Conservation (phyloP, 192 early-diverging fungal genomes). For the Thamnidium elegans region DNA sequence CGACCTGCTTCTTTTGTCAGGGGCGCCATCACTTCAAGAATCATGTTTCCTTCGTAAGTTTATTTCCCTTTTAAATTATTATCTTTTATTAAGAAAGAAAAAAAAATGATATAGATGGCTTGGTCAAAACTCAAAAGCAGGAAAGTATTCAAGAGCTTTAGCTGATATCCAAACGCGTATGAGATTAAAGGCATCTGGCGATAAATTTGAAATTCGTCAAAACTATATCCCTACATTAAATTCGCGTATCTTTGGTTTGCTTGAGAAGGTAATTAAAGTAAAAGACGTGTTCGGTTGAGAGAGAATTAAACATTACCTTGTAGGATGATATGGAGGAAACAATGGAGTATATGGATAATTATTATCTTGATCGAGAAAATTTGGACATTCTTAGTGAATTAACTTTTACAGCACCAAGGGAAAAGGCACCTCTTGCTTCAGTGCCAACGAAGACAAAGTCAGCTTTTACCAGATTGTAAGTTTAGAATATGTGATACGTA, state of each 20-base stretch:
- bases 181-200: conserved; percentile 74
- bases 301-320: too few relatives aligned
- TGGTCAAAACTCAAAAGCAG: conserved; percentile 83
- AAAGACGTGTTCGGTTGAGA: not conserved
- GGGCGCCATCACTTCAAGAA: conserved; percentile 50
- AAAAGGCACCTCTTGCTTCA: conserved; percentile 38
- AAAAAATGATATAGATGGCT: conserved; percentile 65
- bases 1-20: conserved; percentile 80
- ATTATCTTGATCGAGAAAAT: conserved; percentile 86
- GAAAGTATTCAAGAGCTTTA: conserved; percentile 67
- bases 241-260: conserved; percentile 48
- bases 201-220: conserved; percentile 84
- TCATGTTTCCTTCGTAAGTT: conserved; percentile 41
- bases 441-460: conserved; percentile 69
- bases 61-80: not conserved
- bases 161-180: conserved; percentile 87
- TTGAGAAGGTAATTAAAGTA: conserved; percentile 15
- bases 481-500: too few relatives aligned
- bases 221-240: conserved; percentile 79
- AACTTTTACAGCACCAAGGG: conserved; percentile 42
- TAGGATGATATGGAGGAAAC: conserved; percentile 34
- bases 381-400: conserved; percentile 86
- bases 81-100: not conserved
- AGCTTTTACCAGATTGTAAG: conserved; percentile 77
- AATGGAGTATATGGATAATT: conserved; percentile 88